These are phyloP conservation scores for Amauroascus verrucosus DNA, from an alignment of 2,329 filamentous ascomycete genomes.

Conservation along the genomic window DNA sequence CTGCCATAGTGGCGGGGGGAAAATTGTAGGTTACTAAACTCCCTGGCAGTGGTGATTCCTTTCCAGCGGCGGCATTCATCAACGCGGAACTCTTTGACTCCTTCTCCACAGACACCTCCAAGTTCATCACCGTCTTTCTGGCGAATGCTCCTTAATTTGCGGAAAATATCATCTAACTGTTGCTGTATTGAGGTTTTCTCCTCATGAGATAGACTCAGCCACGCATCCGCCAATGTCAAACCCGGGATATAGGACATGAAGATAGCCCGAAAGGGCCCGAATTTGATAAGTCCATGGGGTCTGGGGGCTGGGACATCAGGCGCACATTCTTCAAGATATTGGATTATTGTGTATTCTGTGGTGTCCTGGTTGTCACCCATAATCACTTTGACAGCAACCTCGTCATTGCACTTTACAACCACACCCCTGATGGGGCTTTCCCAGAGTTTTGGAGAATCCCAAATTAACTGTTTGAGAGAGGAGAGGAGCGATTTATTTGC, in stretches of 20 bases:
- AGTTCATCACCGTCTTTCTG: conserved; percentile 15
- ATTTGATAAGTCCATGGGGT: conserved; percentile 21
- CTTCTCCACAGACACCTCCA: conserved; percentile 23
- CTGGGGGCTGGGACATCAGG: conserved; percentile 23
- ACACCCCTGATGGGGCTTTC: conserved; percentile 18
- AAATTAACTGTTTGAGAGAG: conserved; percentile 19
- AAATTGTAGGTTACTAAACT: neutral
- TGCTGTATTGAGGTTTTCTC: conserved; percentile 15
- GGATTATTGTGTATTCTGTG: neutral
- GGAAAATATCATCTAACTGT: conserved; percentile 18
- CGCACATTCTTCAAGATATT: conserved; percentile 16
- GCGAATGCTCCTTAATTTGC: conserved; percentile 17
- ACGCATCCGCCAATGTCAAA: conserved; percentile 19
- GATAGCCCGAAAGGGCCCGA: conserved; percentile 20
- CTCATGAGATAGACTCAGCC: conserved; percentile 19
- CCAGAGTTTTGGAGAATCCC: conserved; percentile 21
- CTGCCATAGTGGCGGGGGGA: neutral
- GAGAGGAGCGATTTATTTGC: conserved; percentile 10
- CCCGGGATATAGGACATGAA: conserved; percentile 24
- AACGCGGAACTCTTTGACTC: conserved; percentile 20
- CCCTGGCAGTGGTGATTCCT: neutral
- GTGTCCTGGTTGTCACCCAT: neutral
- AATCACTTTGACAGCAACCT: conserved; percentile 19
- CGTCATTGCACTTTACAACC: conserved; percentile 19
- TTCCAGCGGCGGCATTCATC: conserved; percentile 18